These are phyloP conservation scores for Gracilaria gracilis DNA, from an alignment of 23 red algal genomes.

Conservation along the genomic window DNA sequence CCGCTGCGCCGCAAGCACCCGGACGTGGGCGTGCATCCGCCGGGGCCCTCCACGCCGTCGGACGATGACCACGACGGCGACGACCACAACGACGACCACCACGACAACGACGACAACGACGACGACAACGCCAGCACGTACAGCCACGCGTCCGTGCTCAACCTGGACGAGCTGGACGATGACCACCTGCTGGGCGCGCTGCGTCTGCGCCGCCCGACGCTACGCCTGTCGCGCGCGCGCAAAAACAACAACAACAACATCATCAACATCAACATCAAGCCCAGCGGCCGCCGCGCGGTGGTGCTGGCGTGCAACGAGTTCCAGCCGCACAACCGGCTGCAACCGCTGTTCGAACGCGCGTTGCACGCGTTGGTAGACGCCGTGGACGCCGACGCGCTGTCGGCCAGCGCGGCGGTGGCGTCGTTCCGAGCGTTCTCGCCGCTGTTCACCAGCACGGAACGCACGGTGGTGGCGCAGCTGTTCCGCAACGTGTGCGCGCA, in stretches of 20 bases:
- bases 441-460: conserved; percentile 52
- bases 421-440: conserved; percentile 37
- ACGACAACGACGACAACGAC: conserved; percentile 12
- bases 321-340: conserved; percentile 44
- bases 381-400: conserved; percentile 31
- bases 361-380: conserved; percentile 30
- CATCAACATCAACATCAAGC: too few relatives aligned
- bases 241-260: too few relatives aligned
- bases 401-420: conserved; percentile 7
- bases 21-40: background rate
- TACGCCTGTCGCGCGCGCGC: conserved; percentile 6
- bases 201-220: conserved; percentile 3
- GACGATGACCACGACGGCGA: conserved; percentile 7
- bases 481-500: background rate
- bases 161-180: conserved; percentile 62
- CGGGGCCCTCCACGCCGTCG: too few relatives aligned
- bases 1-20: conserved; percentile 28
- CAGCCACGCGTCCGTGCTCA: conserved; percentile 57
- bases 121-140: conserved; percentile 60
- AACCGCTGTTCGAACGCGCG: conserved; percentile 30
- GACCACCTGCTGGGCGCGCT: conserved; percentile 27
- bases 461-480: conserved; percentile 10
- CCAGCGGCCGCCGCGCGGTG: background rate
- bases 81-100: conserved; percentile 48
- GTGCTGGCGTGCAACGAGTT: conserved; percentile 42